A percentile compares a stretch with the other conserved stretches of the same genome.
Conservation (phyloP, 192 early-diverging fungal species). For the Gamsiella multidivaricata region DNA sequence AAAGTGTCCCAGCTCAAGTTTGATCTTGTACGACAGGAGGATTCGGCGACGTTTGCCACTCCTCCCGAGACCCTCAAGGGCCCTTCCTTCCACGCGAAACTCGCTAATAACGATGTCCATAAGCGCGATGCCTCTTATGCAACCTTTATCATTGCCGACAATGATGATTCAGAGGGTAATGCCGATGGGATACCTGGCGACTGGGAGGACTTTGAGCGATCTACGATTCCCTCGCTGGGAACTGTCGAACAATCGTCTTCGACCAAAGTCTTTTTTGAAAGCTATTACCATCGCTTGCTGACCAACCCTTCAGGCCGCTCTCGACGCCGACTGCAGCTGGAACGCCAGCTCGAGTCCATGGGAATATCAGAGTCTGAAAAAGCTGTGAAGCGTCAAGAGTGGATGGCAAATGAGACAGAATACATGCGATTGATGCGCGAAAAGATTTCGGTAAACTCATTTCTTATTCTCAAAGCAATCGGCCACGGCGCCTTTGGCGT, state of each 20-base stretch:
- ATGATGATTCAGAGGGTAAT: conserved; percentile 11
- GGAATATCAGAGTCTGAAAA: conserved; percentile 64
- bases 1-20: conserved; percentile 54
- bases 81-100: conserved; percentile 24
- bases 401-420: conserved; percentile 62
- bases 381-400: conserved; percentile 60
- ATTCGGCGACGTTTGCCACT: conserved; percentile 36
- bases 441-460: conserved; percentile 59
- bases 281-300: conserved; percentile 66
- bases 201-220: conserved; percentile 29
- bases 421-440: conserved; percentile 60
- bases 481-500: conserved; percentile 87
- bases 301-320: conserved; percentile 60
- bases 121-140: conserved; percentile 43
- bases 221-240: conserved; percentile 48
- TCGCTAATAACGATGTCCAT: conserved; percentile 13
- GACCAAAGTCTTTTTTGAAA: conserved; percentile 70
- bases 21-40: conserved; percentile 38
- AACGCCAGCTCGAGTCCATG: conserved; percentile 59
- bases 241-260: conserved; percentile 72
- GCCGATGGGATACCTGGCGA: background rate
- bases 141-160: conserved; percentile 46
- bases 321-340: conserved; percentile 62
- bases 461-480: conserved; percentile 77
- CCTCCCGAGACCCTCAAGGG: conserved; percentile 50